Percentiles rank a stretch among this genome's conserved stretches.
Evolutionary conservation across 129 eudicot genomes (phyloP).

Genomic region (carrot (Daucus carota)): DH1_v3.0 NC_030384.2:40125001-40125500

Average conservation of each 20-base stretch:
- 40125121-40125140: slow-evolving; percentile 12
- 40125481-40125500: slow-evolving; percentile 52
- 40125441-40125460: slow-evolving; percentile 34
- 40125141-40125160: slow-evolving; percentile 29
- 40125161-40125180: slow-evolving; percentile 24
- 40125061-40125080: slow-evolving; percentile 13
- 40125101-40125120: slow-evolving; percentile 11
- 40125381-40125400: slow-evolving; percentile 30
- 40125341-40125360: slow-evolving; percentile 24
- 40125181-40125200: slow-evolving; percentile 27
- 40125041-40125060: slow-evolving; percentile 17
- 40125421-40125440: slow-evolving; percentile 35
- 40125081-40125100: slow-evolving; percentile 9
- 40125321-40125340: slow-evolving; percentile 9
- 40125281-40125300: slow-evolving; percentile 13
- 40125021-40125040: slow-evolving; percentile 19
- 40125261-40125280: slow-evolving; percentile 29
- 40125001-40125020: slow-evolving; percentile 13
- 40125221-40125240: slow-evolving; percentile 37
- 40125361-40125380: slow-evolving; percentile 25
- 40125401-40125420: slow-evolving; percentile 41
- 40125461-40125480: slow-evolving; percentile 27
- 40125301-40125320: slow-evolving; percentile 13
- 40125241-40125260: slow-evolving; percentile 26
- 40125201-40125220: slow-evolving; percentile 35